A percentile compares a stretch with the other conserved stretches of the same genome.
Conservation (phyloP, 2,329 filamentous ascomycete species). For the Rhexocercosporidium sp. region DNA sequence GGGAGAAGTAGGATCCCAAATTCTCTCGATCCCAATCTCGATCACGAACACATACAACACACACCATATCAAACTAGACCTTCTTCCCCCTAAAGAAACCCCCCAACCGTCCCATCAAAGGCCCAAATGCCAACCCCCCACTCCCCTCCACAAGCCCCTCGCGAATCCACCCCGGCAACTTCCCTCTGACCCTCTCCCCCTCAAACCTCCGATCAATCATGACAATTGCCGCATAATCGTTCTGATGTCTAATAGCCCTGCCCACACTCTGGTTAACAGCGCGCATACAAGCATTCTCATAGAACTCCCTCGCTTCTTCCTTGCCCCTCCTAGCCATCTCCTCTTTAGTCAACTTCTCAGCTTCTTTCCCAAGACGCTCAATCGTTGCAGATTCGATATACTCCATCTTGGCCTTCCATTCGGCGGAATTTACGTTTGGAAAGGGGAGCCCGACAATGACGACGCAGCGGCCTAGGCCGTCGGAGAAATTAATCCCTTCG, state of each 20-base stretch:
- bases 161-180: slow-evolving; percentile 89
- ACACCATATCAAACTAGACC: background rate
- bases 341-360: slow-evolving; percentile 31
- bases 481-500: slow-evolving; percentile 98
- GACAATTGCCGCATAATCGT: slow-evolving; percentile 90
- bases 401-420: slow-evolving; percentile 91
- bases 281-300: slow-evolving; percentile 95
- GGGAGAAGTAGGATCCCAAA: no score
- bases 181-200: slow-evolving; percentile 72
- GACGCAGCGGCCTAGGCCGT: slow-evolving; percentile 85
- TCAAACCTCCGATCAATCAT: slow-evolving; percentile 82
- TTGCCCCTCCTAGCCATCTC: slow-evolving; percentile 51
- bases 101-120: slow-evolving; percentile 62
- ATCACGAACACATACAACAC: background rate
- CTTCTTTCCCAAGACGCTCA: slow-evolving; percentile 41
- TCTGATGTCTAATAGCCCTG: slow-evolving; percentile 83
- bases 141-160: slow-evolving; percentile 63
- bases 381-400: slow-evolving; percentile 73
- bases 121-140: slow-evolving; percentile 57
- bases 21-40: background rate
- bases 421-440: slow-evolving; percentile 84
- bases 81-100: slow-evolving; percentile 63
- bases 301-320: slow-evolving; percentile 75
- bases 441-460: slow-evolving; percentile 93
- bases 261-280: slow-evolving; percentile 98